Evolutionary conservation across 140 eudicot species (phyloP).

Genomic region (Oenanthe javanica): DNA sequence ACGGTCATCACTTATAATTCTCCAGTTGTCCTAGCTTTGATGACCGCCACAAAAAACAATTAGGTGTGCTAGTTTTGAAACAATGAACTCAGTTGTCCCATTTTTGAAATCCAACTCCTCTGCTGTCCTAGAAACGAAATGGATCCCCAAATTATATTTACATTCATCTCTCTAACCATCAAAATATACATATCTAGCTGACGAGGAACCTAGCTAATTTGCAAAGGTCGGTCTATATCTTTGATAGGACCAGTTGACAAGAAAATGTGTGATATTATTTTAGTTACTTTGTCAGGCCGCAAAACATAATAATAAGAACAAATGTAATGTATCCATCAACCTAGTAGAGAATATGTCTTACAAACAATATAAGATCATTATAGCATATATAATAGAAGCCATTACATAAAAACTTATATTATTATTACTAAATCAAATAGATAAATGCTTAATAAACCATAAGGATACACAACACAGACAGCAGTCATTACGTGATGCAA

Average conservation of each 20-base stretch:
- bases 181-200: no score
- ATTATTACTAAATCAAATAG: not conserved
- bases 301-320: not conserved
- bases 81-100: no score
- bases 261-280: not conserved
- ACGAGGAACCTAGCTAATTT: not conserved
- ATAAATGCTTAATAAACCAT: constrained; percentile 1
- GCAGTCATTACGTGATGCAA: constrained; percentile 85
- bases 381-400: not conserved
- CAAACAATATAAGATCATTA: not conserved
- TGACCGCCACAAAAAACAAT: no score
- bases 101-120: no score
- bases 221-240: not conserved
- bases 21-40: no score
- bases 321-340: not conserved
- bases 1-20: no score
- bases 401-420: not conserved
- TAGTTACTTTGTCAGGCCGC: not conserved
- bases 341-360: not conserved
- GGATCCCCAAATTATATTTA: no score
- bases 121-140: no score
- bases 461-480: constrained; percentile 91
- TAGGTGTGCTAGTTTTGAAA: no score
- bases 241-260: not conserved
- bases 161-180: no score